Evolutionary conservation across 768 basidiomycete species (phyloP).

Genomic region (Mrakia frigida): DNA sequence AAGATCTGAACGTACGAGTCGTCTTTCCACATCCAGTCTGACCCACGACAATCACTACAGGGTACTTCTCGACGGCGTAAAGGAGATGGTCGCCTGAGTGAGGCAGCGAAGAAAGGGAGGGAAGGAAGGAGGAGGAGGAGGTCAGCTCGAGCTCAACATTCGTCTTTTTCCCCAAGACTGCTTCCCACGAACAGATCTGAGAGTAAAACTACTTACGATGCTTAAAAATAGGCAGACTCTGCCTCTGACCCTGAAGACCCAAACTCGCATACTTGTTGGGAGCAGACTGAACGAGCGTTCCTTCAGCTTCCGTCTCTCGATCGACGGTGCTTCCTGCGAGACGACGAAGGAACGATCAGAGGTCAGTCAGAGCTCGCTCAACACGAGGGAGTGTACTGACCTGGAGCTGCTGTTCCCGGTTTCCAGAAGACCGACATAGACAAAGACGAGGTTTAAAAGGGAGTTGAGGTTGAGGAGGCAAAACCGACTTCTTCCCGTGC

Average conservation of each 20-base stretch:
- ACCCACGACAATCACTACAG: slow-evolving; percentile 81
- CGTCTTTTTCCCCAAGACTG: neutral
- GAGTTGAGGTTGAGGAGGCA: no score
- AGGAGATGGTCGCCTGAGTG: slow-evolving; percentile 66
- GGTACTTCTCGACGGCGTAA: slow-evolving; percentile 75
- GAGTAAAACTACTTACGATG: slow-evolving; percentile 58
- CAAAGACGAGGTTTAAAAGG: no score
- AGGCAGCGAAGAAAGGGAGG: neutral
- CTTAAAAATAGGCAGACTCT: slow-evolving; percentile 81
- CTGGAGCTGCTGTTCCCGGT: slow-evolving; percentile 71
- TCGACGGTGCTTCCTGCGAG: slow-evolving; percentile 70
- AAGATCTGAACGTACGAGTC: slow-evolving; percentile 62
- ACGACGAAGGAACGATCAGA: neutral
- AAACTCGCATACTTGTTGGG: slow-evolving; percentile 50
- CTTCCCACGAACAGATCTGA: neutral
- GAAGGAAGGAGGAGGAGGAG: neutral
- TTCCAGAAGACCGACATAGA: slow-evolving; percentile 62
- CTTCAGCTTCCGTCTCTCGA: slow-evolving; percentile 71
- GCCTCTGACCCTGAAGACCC: slow-evolving; percentile 68
- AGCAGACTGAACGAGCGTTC: slow-evolving; percentile 62
- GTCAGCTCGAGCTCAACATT: neutral
- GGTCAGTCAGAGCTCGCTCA: neutral
- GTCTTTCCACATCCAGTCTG: slow-evolving; percentile 96
- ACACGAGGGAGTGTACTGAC: slow-evolving; percentile 9
- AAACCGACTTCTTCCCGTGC: no score